Evolutionary conservation across 768 basidiomycete species (phyloP).

Genomic region (Serendipita vermifera): DNA sequence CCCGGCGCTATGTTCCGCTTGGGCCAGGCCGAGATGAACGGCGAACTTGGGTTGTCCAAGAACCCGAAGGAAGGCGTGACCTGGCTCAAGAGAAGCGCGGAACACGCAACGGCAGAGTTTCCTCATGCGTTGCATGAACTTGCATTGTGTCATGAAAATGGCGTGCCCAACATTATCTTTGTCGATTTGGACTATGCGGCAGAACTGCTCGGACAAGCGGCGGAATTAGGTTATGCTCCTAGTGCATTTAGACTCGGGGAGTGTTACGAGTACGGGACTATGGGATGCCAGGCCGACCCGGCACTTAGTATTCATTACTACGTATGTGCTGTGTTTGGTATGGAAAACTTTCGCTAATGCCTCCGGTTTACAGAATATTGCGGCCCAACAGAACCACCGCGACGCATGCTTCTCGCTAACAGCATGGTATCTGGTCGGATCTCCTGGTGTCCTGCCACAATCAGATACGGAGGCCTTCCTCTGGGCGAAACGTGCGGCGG

Average conservation of each 20-base stretch:
- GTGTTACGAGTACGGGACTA: constrained; percentile 98
- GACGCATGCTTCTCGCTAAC: constrained; percentile 97
- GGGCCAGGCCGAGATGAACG: constrained; percentile 91
- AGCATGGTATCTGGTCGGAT: constrained; percentile 98
- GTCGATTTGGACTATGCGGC: constrained; percentile 92
- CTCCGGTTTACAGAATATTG: constrained; percentile 59
- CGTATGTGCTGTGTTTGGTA: constrained; percentile 38
- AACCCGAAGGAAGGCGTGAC: constrained; percentile 94
- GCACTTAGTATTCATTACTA: constrained; percentile 98
- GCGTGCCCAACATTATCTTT: constrained; percentile 95
- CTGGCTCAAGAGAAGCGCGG: constrained; percentile 95
- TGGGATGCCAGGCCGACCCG: constrained; percentile 95
- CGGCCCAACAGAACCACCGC: constrained; percentile 91
- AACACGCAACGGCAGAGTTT: constrained; percentile 87
- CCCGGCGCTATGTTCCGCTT: constrained; percentile 95
- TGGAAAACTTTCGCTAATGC: constrained; percentile 10
- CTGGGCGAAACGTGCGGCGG: constrained; percentile 94
- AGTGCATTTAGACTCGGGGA: constrained; percentile 92
- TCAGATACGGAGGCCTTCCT: constrained; percentile 97
- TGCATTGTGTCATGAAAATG: constrained; percentile 87
- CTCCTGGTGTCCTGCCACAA: constrained; percentile 92
- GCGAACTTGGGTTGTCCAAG: constrained; percentile 75
- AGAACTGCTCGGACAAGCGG: constrained; percentile 87
- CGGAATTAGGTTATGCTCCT: constrained; percentile 91
- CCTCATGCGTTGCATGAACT: constrained; percentile 94